Base-by-base conservation (phyloP, 306 rosid genomes). In the Cicer bijugum region DNA sequence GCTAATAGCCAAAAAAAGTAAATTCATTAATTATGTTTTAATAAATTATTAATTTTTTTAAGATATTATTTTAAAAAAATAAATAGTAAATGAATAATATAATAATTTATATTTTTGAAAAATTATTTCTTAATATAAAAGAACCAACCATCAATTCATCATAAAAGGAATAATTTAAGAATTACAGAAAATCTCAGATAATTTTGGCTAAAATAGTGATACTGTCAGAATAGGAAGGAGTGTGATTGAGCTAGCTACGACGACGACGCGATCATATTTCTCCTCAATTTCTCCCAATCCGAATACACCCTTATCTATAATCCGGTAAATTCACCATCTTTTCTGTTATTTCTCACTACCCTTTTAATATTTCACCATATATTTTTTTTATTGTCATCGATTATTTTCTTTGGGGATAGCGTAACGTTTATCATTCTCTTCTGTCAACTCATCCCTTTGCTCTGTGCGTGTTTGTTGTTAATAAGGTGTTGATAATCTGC, bases 241-340 rank as follows among this genome's bases (percentile, higher is more conserved):
- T 79, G 81, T 51, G 52, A 14, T 71, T 67, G 65, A 83, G 82
- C 74, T 75, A 17, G 35, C 59, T 53, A 17, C 60, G 10, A 15
- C 58, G 12, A 47, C 62, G 56, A 37, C 59, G 28, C 75, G 57
- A 55, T 72, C 66, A 39, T 60, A 16, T 17, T 12, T 63, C 43
- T 17, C 14, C 9, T 28, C 33, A 28, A 28, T 28, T 28, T 65
- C 74, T 64, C 71, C 56, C 55, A 50, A 35, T 70, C 39, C 72
- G 7, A 53, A 7, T 33, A 70, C 2, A 59, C 72, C 72, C 70
- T 66, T 79, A 61, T 76, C 71, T 55, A 74, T 10, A 48, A 62
- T 72, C 82, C 55, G 67, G 62, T 77, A 12, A 84, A 67, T 35
- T 67, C 20, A n/a, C 6, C 7, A 61, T 40, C 52, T 77, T 68